A percentile compares a stretch with the other conserved stretches of the same genome.
Conservation (phyloP, 1,284 basidiomycete species). For the Agaricales sp. region DNA sequence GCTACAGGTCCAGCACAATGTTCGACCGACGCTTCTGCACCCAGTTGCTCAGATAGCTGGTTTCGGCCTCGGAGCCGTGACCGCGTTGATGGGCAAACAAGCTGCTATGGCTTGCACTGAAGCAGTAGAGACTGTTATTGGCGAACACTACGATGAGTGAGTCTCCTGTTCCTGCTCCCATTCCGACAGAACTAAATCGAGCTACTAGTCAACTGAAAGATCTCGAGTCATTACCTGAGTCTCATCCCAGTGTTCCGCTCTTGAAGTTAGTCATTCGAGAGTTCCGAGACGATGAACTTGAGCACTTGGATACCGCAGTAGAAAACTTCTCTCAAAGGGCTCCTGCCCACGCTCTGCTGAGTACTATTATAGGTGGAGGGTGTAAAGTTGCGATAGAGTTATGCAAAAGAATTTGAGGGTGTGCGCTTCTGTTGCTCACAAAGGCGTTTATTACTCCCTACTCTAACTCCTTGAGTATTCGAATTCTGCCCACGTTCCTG, state of each 20-base stretch:
- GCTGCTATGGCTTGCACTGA: constrained; percentile 98
- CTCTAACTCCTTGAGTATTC: no score
- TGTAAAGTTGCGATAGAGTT: constrained; percentile 88
- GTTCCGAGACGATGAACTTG: constrained; percentile 91
- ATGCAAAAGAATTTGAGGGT: constrained; percentile 66
- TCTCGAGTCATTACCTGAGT: constrained; percentile 46
- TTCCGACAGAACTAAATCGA: constrained; percentile 2
- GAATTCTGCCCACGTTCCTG: neutral
- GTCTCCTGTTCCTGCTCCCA: constrained; percentile 20
- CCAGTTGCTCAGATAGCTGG: constrained; percentile 83
- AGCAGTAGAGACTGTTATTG: constrained; percentile 95
- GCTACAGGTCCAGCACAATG: constrained; percentile 72
- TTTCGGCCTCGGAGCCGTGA: constrained; percentile 76
- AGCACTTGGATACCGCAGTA: constrained; percentile 89
- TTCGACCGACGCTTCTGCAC: constrained; percentile 77
- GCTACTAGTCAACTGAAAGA: constrained; percentile 61
- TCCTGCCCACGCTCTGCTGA: constrained; percentile 85
- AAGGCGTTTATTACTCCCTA: no score
- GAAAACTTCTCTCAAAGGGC: constrained; percentile 86
- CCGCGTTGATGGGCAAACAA: constrained; percentile 84
- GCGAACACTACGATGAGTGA: constrained; percentile 97
- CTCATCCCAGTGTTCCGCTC: constrained; percentile 74
- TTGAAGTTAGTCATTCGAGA: constrained; percentile 72
- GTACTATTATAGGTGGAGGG: constrained; percentile 76
- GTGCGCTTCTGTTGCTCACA: no score